Percentiles rank a stretch among this genome's conserved stretches.
Evolutionary conservation across 2,329 filamentous ascomycete genomes (phyloP).

Genomic region (Neofusicoccum ribis): DNA sequence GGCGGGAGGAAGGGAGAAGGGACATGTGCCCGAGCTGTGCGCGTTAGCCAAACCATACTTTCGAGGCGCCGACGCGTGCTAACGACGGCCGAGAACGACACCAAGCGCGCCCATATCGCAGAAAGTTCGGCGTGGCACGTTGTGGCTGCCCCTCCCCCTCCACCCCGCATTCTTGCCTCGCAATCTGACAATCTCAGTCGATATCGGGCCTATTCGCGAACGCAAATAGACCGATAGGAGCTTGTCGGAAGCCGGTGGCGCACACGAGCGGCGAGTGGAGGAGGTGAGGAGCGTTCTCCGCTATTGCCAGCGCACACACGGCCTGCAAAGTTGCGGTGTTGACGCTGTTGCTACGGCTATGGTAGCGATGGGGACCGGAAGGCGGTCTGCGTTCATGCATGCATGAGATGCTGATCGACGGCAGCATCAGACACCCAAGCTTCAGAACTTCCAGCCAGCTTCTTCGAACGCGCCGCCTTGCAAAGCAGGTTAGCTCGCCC

Average conservation of each 20-base stretch:
- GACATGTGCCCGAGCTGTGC: not conserved
- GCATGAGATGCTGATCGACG: conserved; percentile 5
- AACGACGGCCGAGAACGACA: not conserved
- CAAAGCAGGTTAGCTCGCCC: not conserved
- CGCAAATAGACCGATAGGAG: conserved; percentile 2
- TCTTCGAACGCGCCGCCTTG: not conserved
- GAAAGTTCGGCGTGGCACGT: not conserved
- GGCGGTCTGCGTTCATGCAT: conserved; percentile 10
- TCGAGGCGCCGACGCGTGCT: too few species aligned
- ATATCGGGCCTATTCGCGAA: conserved; percentile 1
- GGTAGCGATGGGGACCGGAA: not conserved
- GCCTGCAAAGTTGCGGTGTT: conserved; percentile 12
- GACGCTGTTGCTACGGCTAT: conserved; percentile 9
- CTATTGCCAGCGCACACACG: conserved; percentile 11
- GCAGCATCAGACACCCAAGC: not conserved
- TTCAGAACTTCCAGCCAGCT: conserved; percentile 1
- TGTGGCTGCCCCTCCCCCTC: not conserved
- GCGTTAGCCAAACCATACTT: not conserved
- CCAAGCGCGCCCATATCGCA: not conserved
- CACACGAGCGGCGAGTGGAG: not conserved
- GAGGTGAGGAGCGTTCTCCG: conserved; percentile 5
- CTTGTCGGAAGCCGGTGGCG: not conserved
- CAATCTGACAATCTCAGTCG: not conserved
- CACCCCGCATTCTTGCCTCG: not conserved
- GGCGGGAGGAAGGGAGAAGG: not conserved